phyloP scores from a whole-genome alignment of 352 stramenopile species.

The Pilasporangium apinafurcum region DNA sequence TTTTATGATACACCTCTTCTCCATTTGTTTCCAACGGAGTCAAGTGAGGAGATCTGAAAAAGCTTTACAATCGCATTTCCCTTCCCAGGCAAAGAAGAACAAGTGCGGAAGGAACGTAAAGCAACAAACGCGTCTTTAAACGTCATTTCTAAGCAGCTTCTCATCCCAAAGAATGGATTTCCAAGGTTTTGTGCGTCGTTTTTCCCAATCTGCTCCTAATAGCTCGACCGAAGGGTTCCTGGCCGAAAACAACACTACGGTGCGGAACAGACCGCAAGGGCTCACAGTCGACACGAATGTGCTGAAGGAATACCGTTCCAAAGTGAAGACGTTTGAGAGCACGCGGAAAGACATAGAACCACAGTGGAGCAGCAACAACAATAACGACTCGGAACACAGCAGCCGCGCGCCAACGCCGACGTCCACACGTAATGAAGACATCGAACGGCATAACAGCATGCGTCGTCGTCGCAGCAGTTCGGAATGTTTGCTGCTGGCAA shows the following conservation, averaged over 20 bases:
- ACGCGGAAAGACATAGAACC: conserved; percentile 11
- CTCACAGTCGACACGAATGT: conserved; percentile 49
- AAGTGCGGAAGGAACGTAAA: too few relatives aligned
- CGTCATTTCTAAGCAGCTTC: too few relatives aligned
- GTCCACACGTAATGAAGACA: conserved; percentile 28
- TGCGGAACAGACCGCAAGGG: conserved; percentile 12
- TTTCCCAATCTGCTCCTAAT: conserved; percentile 11
- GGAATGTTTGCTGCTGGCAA: conserved; percentile 73
- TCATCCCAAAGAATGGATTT: conserved; percentile 29
- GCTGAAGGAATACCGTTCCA: conserved; percentile 16
- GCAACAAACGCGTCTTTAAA: too few relatives aligned
- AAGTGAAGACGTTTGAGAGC: conserved; percentile 15
- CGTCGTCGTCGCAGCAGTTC: conserved; percentile 70
- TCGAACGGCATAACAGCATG: conserved; percentile 12
- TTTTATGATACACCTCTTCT: too few relatives aligned
- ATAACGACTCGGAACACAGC: conserved; percentile 5
- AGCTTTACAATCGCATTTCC: too few relatives aligned
- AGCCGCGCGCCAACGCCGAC: conserved; percentile 13
- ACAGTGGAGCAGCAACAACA: conserved; percentile 14
- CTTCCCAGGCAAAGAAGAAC: too few relatives aligned
- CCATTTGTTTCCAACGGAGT: too few relatives aligned
- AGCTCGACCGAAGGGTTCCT: conserved; percentile 5
- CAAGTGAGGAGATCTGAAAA: too few relatives aligned
- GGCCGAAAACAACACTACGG: conserved; percentile 5
- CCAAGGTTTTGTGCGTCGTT: conserved; percentile 24